Evolutionary conservation across 2,329 filamentous ascomycete species (phyloP).

Genomic region (Colletotrichum sp.): DNA sequence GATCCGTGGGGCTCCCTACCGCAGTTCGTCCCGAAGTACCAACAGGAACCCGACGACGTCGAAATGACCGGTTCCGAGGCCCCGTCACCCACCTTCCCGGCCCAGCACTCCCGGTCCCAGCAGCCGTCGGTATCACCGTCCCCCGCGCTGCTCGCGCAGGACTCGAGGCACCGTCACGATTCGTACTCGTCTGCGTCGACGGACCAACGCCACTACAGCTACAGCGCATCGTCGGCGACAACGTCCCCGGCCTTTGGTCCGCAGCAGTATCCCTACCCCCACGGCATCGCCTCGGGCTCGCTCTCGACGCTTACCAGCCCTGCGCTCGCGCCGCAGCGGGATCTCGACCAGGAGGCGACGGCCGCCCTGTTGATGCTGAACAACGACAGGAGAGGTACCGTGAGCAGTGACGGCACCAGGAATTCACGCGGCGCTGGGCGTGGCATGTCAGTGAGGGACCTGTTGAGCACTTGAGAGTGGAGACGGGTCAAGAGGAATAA

Average conservation of each 20-base stretch:
- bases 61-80: constrained; percentile 64
- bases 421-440: constrained; percentile 38
- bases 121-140: constrained; percentile 62
- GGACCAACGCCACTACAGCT: constrained; percentile 56
- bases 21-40: constrained; percentile 37
- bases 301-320: constrained; percentile 65
- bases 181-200: constrained; percentile 58
- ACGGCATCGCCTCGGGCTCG: constrained; percentile 40
- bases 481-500: background rate
- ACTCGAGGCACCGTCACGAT: constrained; percentile 48
- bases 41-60: constrained; percentile 51
- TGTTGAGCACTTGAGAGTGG: constrained; percentile 52
- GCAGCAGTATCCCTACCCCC: constrained; percentile 45
- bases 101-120: constrained; percentile 33
- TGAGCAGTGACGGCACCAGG: constrained; percentile 31
- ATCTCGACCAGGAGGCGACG: constrained; percentile 79
- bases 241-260: constrained; percentile 65
- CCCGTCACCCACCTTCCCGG: constrained; percentile 51
- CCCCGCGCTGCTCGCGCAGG: constrained; percentile 54
- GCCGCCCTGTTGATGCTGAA: constrained; percentile 89
- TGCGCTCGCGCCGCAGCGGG: constrained; percentile 56
- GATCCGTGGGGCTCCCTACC: constrained; percentile 29
- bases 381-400: constrained; percentile 68
- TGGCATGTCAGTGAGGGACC: constrained; percentile 59
- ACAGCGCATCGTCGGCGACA: constrained; percentile 50